These are phyloP conservation scores for Diaporthe eres DNA, from an alignment of 2,329 filamentous ascomycete genomes.

Conservation along the genomic window DNA sequence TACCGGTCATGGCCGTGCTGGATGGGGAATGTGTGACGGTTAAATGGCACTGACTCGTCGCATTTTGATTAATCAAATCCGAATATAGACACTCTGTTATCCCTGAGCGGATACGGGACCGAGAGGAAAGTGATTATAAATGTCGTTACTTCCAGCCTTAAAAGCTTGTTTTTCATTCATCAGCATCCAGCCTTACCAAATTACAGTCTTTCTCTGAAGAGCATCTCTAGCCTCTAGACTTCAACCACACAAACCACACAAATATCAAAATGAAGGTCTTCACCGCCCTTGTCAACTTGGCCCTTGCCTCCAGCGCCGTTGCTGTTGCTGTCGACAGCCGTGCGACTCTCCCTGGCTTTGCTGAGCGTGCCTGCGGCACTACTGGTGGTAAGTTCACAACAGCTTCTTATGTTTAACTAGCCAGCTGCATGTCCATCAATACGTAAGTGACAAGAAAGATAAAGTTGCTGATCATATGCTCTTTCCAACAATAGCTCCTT, in stretches of 20 bases:
- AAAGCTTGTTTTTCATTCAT: not conserved
- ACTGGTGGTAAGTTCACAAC: slow-evolving; percentile 8
- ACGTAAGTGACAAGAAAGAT: rapidly evolving
- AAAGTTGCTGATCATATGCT: not conserved
- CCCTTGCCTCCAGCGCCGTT: slow-evolving; percentile 4
- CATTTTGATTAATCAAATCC: not conserved
- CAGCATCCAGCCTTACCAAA: not conserved
- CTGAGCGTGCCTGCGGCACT: slow-evolving; percentile 8
- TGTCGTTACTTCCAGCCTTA: not conserved
- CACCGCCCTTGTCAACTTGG: slow-evolving; percentile 11
- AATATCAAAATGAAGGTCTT: slow-evolving; percentile 13
- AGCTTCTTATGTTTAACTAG: not conserved
- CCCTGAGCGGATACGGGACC: not conserved
- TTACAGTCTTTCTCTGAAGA: not conserved
- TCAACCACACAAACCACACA: not conserved
- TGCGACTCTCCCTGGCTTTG: slow-evolving; percentile 1
- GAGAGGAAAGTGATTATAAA: not conserved
- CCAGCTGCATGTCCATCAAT: not conserved
- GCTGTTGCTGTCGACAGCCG: slow-evolving; percentile 19
- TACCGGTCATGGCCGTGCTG: slow-evolving; percentile 6
- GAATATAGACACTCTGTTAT: slow-evolving; percentile 11
- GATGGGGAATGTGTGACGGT: not conserved
- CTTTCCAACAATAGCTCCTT: not conserved
- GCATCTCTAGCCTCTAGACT: not conserved
- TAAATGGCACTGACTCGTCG: slow-evolving; percentile 23